These are phyloP conservation scores for Penicillium ucsense DNA, from an alignment of 495 filamentous ascomycete genomes.

Conservation along the genomic window DNA sequence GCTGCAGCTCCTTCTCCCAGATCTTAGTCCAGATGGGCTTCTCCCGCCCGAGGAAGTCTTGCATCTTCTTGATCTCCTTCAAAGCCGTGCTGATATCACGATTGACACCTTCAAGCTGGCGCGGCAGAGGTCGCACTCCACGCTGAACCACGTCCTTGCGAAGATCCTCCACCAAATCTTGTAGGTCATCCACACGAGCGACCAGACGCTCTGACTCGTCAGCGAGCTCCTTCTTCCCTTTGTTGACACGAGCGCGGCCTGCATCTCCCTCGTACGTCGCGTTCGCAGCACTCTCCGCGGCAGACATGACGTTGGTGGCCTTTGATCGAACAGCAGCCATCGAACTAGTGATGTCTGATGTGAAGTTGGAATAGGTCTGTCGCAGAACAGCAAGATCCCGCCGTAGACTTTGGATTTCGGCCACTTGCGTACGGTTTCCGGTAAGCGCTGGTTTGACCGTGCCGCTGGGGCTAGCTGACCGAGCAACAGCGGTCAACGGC, in stretches of 20 bases:
- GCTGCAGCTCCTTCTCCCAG: slow-evolving; percentile 91
- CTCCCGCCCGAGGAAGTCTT: slow-evolving; percentile 81
- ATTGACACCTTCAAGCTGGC: slow-evolving; percentile 76
- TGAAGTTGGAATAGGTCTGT: slow-evolving; percentile 86
- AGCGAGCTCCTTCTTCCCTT: slow-evolving; percentile 73
- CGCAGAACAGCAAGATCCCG: slow-evolving; percentile 87
- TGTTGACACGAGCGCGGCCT: slow-evolving; percentile 74
- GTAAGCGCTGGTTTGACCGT: slow-evolving; percentile 15
- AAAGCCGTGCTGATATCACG: slow-evolving; percentile 76
- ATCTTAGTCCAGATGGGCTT: slow-evolving; percentile 97
- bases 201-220: slow-evolving; percentile 83
- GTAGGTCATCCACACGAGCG: slow-evolving; percentile 84
- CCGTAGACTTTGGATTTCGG: slow-evolving; percentile 71
- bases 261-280: slow-evolving; percentile 57
- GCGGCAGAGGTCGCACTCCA: slow-evolving; percentile 85
- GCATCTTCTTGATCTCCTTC: slow-evolving; percentile 88
- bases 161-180: slow-evolving; percentile 92
- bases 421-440: slow-evolving; percentile 46
- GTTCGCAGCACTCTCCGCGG: slow-evolving; percentile 55
- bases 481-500: slow-evolving; percentile 38
- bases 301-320: slow-evolving; percentile 67
- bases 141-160: slow-evolving; percentile 93
- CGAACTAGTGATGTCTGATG: slow-evolving; percentile 75
- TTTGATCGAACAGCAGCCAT: slow-evolving; percentile 76
- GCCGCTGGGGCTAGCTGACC: slow-evolving; percentile 7